Base-by-base conservation (phyloP, 169 alveolate genomes). In the Cryptosporidium muris region DNA sequence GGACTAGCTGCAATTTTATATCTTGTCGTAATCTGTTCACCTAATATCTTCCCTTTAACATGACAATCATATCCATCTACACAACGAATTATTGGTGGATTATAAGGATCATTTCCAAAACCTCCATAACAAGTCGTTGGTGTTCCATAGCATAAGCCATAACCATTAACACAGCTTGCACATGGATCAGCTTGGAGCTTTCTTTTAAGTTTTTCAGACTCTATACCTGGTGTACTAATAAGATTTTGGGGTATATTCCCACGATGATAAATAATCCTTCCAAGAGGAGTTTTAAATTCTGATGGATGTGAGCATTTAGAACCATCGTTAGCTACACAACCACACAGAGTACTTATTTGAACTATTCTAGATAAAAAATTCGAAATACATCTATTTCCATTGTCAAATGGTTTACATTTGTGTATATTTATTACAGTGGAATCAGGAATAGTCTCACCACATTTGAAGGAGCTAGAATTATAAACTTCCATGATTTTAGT, bases 41-140 rank as follows among this genome's bases (percentile, higher is more conserved):
- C 85, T 5, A 74, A 14, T 40, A 74, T 74, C 47, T 74, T 74
- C n/a, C 74, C 85, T 49, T 74, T 74, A 25, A 74, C 67, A 14
- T 53, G 54, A 9, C 85, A 74, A 40, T 74, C 85, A 58, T 74
- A 74, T n/a, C 85, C 85, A 43, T 74, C 85, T 3, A 74, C 85
- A 58, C 85, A 74, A 16, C 54, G 63, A 40, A 74, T 74, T 9
- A 58, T 6, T 7, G 85, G 85, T 36, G 85, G 85, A 7, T 74
- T 68, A 49, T 74, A 74, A 1, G 85, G 85, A 9, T 74, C 60
- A 48, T 74, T 74, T 25, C 85, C 85, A 74, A 74, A 74, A 36
- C 85, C 85, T 43, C 85, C 85, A 58, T 74, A 74, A 43, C 85
- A 74, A n/a, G 85, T 74, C 11, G 54, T 74, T 14, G 85, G 85